Conservation (phyloP, 495 filamentous ascomycete species). For the Talaromyces liani region DNA sequence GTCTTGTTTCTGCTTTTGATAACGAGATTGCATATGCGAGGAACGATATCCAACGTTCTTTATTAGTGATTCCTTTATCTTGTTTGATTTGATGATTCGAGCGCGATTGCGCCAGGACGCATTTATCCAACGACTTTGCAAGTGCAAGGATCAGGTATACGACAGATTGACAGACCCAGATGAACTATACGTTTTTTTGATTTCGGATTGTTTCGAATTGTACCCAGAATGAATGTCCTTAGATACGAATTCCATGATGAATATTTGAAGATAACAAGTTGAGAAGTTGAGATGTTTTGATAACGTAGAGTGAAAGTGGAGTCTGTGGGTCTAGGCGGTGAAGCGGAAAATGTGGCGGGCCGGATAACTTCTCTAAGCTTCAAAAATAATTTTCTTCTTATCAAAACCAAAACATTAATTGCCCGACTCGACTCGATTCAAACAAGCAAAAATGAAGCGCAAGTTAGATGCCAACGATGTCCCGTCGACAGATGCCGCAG, state of each 20-base stretch:
- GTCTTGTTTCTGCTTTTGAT: background rate
- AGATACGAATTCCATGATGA: background rate
- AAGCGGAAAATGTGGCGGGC: conserved; percentile 9
- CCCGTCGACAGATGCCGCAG: conserved; percentile 34
- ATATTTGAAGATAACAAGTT: background rate
- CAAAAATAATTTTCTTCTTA: conserved; percentile 5
- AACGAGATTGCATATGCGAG: background rate
- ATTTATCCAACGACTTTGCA: background rate
- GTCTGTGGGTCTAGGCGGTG: conserved; percentile 1
- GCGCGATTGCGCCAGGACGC: background rate
- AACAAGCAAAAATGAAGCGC: conserved; percentile 45
- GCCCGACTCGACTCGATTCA: background rate
- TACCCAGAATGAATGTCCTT: background rate
- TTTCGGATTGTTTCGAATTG: background rate
- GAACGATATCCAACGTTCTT: background rate
- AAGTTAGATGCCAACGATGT: conserved; percentile 56
- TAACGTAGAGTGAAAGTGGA: background rate
- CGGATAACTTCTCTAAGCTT: conserved; percentile 6
- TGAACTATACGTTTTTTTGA: background rate
- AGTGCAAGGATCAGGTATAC: background rate
- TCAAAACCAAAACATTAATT: background rate
- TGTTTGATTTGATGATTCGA: background rate
- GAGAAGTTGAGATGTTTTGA: background rate
- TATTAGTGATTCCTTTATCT: background rate
- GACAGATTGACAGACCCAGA: background rate